A percentile compares a stretch with the other conserved stretches of the same genome.
Evolutionary conservation across 2,329 filamentous ascomycete genomes (phyloP).

Genomic region (Amylocarpus encephaloides): DNA sequence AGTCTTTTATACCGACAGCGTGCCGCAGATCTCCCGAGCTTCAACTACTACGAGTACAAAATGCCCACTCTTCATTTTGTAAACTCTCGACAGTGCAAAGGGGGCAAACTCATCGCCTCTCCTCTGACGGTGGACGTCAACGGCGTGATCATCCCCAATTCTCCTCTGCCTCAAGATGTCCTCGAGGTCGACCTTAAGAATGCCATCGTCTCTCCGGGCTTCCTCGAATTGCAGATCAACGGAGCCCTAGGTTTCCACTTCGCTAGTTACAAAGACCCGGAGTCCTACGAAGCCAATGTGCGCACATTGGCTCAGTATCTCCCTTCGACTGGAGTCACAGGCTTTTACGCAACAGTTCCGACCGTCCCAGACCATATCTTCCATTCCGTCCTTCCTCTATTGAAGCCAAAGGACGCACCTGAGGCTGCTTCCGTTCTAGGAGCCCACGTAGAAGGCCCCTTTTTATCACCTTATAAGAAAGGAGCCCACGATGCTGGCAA

Average conservation of each 20-base stretch:
- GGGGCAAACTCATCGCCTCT: conserved; percentile 15
- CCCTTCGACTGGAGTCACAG: conserved; percentile 45
- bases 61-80: conserved; percentile 19
- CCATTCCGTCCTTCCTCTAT: conserved; percentile 37
- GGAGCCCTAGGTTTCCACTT: conserved; percentile 44
- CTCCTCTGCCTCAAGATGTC: conserved; percentile 17
- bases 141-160: conserved; percentile 25
- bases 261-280: conserved; percentile 39
- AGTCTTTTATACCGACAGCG: background rate
- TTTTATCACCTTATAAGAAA: conserved; percentile 45
- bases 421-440: conserved; percentile 45
- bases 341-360: conserved; percentile 48
- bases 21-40: background rate
- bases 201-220: conserved; percentile 46
- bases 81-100: conserved; percentile 25
- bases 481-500: conserved; percentile 40
- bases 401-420: conserved; percentile 37
- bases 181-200: conserved; percentile 38
- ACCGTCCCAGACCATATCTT: conserved; percentile 43
- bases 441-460: conserved; percentile 51
- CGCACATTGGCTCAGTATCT: conserved; percentile 42
- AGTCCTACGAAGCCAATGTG: conserved; percentile 37
- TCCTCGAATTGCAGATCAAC: conserved; percentile 50
- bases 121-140: conserved; percentile 19
- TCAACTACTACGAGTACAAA: background rate